Evolutionary conservation across 2,329 filamentous ascomycete species (phyloP), one percentile per base, ranked within the genome.

Genomic region (Ophiostoma ips): DNA sequence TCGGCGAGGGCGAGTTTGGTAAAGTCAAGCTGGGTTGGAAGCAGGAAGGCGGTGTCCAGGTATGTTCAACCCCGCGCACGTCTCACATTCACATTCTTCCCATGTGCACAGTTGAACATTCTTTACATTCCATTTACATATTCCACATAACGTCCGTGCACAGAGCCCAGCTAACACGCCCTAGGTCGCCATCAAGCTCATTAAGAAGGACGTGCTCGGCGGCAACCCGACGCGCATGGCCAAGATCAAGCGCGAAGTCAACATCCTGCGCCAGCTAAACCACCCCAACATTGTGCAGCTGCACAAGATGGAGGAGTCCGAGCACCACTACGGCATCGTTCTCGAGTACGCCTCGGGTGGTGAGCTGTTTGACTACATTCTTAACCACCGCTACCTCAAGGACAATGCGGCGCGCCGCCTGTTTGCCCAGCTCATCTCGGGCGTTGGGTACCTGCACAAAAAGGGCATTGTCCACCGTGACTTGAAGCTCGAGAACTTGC

Each of bases 11-110:
- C 55, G 92, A 98, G 66, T 98, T 98, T 64, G 92, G 92, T 57
- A 98, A 98, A 64, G 92, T 98, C 60, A 96, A 95, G 67, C 80
- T 96, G 61, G 92, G 92, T 24, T 98, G 92, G 92, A 96, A 95
- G 66, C 85, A 87, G 63, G 89, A 94, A 66, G 89, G 88, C 53
- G 89, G 83, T 56, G 84, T 94, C 46, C 83, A 90, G 71, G 80
- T 83, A 68, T 3, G 58, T 41, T n/a, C n/a, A n/a, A n/a, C n/a
- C n/a, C n/a, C n/a, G n/a, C n/a, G n/a, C n/a, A n/a, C n/a, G n/a
- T n/a, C n/a, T n/a, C n/a, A n/a, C n/a, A n/a, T n/a, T n/a, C n/a
- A n/a, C n/a, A n/a, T n/a, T n/a, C n/a, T n/a, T n/a, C n/a, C n/a
- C n/a, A n/a, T n/a, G n/a, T n/a, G n/a, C n/a, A n/a, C n/a, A n/a